Base-by-base conservation (phyloP, 2,329 filamentous ascomycete genomes). In the Rasamsonia emersonii region DNA sequence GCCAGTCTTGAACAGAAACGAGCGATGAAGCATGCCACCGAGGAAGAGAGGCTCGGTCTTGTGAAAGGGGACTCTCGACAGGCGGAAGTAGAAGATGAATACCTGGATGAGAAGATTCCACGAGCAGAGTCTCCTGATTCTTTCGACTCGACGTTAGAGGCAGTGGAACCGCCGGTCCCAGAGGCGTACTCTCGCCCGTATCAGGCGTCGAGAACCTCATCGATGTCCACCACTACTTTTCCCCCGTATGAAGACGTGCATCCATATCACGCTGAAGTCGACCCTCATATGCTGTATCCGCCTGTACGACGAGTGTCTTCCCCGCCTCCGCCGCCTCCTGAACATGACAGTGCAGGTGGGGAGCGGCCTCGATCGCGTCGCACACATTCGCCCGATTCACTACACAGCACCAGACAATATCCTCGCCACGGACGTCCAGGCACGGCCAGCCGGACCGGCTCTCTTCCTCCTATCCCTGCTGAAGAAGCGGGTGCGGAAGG, bases 21-120 rank as follows among this genome's bases (percentile, higher is more conserved):
- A 17, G 45, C 41, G 10, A 41, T 56, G 26, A 73, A 71, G 43
- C 67, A 66, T 26, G 74, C 74, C 2, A 88, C 82, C 0, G 86
- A 93, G 53, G 86, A 94, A 60, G 86, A 93, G 59, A 68, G 75
- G 11, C 58, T 89, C 5, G 86, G 86, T 0, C 71, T 94, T 4
- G 86, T 93, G n/a, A 81, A 80, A 45, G 81, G 82, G 16, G 81
- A 86, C 50, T 69, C 67, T 5, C 49, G 42, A 5, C 30, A 28
- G 11, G 28, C 37, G 2, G 49, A 54, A 24, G 48, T n/a, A 47
- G 17, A 47, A 49, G 15, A 16, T 29, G 37, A 38, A 9, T 23
- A 43, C 9, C 41, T 36, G 25, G 30, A 52, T 14, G 55, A 57
- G 30, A 56, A 53, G 29, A 30, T 54, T 7, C 46, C 49, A 5